These are phyloP conservation scores for Cytospora chrysosperma DNA, from an alignment of 2,329 filamentous ascomycete species.

Conservation along the genomic window DNA sequence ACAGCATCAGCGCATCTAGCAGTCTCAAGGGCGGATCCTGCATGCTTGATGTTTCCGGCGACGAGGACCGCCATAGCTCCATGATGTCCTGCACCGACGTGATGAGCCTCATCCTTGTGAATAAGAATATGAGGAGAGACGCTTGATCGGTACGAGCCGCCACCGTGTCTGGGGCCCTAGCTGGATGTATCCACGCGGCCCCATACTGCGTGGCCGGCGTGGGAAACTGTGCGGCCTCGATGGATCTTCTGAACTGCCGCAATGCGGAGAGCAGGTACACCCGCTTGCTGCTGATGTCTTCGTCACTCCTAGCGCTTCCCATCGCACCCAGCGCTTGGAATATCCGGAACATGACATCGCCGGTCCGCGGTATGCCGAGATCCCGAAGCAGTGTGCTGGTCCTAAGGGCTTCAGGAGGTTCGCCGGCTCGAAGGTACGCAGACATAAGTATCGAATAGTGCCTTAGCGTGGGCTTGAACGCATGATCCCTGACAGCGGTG, in stretches of 20 bases:
- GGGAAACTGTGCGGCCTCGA: slow-evolving; percentile 22
- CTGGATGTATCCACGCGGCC: slow-evolving; percentile 28
- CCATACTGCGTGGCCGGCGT: background rate
- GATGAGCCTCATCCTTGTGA: slow-evolving; percentile 40
- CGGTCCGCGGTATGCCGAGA: slow-evolving; percentile 42
- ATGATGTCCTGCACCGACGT: slow-evolving; percentile 44
- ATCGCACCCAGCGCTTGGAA: slow-evolving; percentile 39
- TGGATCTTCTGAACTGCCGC: slow-evolving; percentile 36
- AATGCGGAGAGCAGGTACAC: slow-evolving; percentile 36
- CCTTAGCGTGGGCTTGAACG: slow-evolving; percentile 46
- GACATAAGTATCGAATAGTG: slow-evolving; percentile 56
- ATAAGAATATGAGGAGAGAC: slow-evolving; percentile 42
- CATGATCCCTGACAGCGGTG: slow-evolving; percentile 41
- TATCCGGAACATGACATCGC: slow-evolving; percentile 43
- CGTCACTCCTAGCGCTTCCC: background rate
- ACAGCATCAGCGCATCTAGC: slow-evolving; percentile 66
- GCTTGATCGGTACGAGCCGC: slow-evolving; percentile 39
- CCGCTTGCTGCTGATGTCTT: slow-evolving; percentile 18
- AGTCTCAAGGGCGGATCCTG: slow-evolving; percentile 52
- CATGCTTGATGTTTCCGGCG: slow-evolving; percentile 20
- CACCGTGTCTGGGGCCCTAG: slow-evolving; percentile 24
- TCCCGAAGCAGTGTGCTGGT: slow-evolving; percentile 45
- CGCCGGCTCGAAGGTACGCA: slow-evolving; percentile 46
- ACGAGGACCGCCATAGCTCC: slow-evolving; percentile 53
- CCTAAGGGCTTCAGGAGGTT: slow-evolving; percentile 42